Conservation (phyloP, 371 early-diverging fungal species). For the Synchytrium microbalum region DNA sequence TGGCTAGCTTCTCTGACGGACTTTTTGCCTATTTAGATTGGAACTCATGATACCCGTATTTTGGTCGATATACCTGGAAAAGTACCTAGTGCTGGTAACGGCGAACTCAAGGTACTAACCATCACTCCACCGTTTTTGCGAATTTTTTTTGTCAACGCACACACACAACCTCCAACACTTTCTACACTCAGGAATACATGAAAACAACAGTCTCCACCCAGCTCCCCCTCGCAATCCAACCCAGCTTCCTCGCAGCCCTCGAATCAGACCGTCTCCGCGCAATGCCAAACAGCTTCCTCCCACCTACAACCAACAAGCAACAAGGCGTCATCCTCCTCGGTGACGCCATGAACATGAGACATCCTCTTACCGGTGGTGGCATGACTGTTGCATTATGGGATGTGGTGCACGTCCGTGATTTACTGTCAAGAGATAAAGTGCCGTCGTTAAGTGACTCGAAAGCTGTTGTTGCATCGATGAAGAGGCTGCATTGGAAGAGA, state of each 20-base stretch:
- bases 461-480: slow-evolving; percentile 49
- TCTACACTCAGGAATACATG: slow-evolving; percentile 40
- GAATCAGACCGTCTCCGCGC: slow-evolving; percentile 66
- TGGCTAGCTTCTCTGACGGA: background rate
- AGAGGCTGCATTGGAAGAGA: slow-evolving; percentile 66
- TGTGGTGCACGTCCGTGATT: slow-evolving; percentile 55
- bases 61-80: slow-evolving; percentile 88
- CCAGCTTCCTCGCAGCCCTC: slow-evolving; percentile 57
- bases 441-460: slow-evolving; percentile 40
- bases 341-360: slow-evolving; percentile 92
- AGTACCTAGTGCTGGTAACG: slow-evolving; percentile 59
- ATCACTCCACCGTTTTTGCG: background rate
- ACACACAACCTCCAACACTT: too few relatives aligned
- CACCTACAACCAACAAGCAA: slow-evolving; percentile 57
- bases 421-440: slow-evolving; percentile 43
- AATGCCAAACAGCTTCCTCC: slow-evolving; percentile 86
- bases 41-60: slow-evolving; percentile 78
- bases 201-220: slow-evolving; percentile 52
- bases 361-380: slow-evolving; percentile 91
- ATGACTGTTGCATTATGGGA: slow-evolving; percentile 95
- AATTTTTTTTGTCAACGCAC: slow-evolving; percentile 13
- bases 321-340: slow-evolving; percentile 77
- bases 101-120: slow-evolving; percentile 43
- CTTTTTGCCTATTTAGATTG: slow-evolving; percentile 42
- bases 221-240: slow-evolving; percentile 57